A percentile compares a stretch with the other conserved stretches of the same genome.
phyloP scores from a whole-genome alignment of 371 early-diverging fungal species.

The Massospora cicadina region DNA sequence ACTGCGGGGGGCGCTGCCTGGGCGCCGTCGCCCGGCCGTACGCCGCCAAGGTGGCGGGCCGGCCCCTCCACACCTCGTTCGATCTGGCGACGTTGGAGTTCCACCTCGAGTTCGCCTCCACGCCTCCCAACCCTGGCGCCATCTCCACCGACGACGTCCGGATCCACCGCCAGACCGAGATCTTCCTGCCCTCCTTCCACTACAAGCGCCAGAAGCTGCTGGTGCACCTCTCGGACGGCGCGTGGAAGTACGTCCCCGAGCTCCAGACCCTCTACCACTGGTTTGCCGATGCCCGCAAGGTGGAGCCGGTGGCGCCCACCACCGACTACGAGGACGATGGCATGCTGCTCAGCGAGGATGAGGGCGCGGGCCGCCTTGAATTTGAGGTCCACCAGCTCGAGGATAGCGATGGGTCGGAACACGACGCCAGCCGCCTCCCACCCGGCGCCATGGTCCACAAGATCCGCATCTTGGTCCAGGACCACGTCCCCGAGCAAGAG shows the following conservation, averaged over 20 bases:
- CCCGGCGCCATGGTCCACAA: background rate
- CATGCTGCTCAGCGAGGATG: background rate
- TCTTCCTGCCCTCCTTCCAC: slow-evolving; percentile 55
- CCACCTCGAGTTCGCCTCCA: slow-evolving; percentile 28
- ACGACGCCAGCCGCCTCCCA: background rate
- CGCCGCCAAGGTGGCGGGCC: slow-evolving; percentile 59
- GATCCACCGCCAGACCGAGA: slow-evolving; percentile 30
- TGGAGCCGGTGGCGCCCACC: background rate
- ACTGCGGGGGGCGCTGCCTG: slow-evolving; percentile 59
- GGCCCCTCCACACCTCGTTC: slow-evolving; percentile 36
- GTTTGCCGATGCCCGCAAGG: slow-evolving; percentile 4
- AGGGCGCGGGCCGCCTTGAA: background rate
- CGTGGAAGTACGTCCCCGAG: slow-evolving; percentile 39
- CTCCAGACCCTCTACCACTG: slow-evolving; percentile 40
- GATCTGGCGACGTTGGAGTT: slow-evolving; percentile 32
- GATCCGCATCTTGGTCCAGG: background rate
- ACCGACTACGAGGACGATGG: slow-evolving; percentile 9
- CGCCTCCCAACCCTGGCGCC: slow-evolving; percentile 14
- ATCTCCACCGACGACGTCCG: slow-evolving; percentile 10
- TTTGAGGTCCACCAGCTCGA: background rate
- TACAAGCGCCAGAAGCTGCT: slow-evolving; percentile 26
- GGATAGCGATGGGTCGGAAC: background rate
- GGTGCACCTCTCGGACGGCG: slow-evolving; percentile 39
- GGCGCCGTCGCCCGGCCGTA: slow-evolving; percentile 64
- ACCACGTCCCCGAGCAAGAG: background rate